Evolutionary conservation across 2,329 filamentous ascomycete genomes (phyloP), one percentile per base, ranked within the genome.

Genomic region (Pseudodiploospora longispora): DNA sequence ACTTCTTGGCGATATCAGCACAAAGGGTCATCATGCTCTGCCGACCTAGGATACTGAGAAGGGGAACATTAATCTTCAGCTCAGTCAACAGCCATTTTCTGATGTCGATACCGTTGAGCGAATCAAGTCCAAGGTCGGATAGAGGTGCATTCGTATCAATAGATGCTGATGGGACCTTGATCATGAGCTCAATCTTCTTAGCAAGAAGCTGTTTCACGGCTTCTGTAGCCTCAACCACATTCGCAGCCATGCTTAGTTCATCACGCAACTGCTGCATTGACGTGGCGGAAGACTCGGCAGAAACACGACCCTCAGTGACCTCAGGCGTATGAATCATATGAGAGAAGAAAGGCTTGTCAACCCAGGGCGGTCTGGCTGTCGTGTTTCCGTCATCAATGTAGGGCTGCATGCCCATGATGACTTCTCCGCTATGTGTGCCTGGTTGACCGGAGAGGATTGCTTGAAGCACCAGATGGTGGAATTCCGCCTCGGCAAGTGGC

Each of bases 381-480:
- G 32, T 34, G 12, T 29, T 40, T 12, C 38, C 38, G 19, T 40
- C 38, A n/a, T 40, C 38, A 19, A 40, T 28, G 27, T 40, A 40
- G 9, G 38, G 28, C 29, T 29, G 27, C 38, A 40, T 40, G 3
- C 38, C 38, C 39, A 41, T 41, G 31, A 41, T 35, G 4, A 33
- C 30, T 27, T 34, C 30, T 12, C 39, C 39, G 28, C n/a, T 34
- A 5, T 19, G 4, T 5, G 19, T 30, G n/a, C 29, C 29, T 6
- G 31, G 30, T 10, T 32, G 30, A 3, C 39, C 39, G 9, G 39
- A 41, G 4, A 41, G 12, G n/a, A 41, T 41, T 6, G 12, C 39
- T 30, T 41, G 30, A 10, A 35, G 30, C 8, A 41, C n/a, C n/a
- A 41, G 7, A 27, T 41, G 39, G 28, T 41, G 39, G n/a, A 41